A percentile compares a stretch with the other conserved stretches of the same genome.
These are phyloP conservation scores for Rhodotorula graminis DNA, from an alignment of 768 basidiomycete species.

Conservation along the genomic window DNA sequence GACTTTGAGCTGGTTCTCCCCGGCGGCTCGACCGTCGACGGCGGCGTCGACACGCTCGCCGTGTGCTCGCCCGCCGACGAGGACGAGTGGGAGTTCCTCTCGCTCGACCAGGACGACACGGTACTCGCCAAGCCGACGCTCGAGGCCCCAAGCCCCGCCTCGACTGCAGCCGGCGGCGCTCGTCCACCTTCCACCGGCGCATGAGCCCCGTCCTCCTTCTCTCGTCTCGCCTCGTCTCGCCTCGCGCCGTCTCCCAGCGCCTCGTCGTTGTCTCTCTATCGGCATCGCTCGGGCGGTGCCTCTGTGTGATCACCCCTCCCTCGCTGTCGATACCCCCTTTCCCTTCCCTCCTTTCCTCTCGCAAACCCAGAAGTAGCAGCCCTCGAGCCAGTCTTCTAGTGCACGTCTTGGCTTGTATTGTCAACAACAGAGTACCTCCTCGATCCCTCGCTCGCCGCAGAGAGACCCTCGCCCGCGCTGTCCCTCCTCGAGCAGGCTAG, in stretches of 20 bases:
- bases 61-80: not conserved
- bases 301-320: no score
- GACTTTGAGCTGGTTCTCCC: slow-evolving; percentile 9
- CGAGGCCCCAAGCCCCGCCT: no score
- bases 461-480: no score
- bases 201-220: no score
- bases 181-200: no score
- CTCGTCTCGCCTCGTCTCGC: no score
- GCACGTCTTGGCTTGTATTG: not conserved
- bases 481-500: not conserved
- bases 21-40: not conserved
- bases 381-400: no score
- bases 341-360: not conserved
- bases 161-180: not conserved
- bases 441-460: not conserved
- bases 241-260: no score
- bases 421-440: not conserved
- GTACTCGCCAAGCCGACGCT: not conserved
- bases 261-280: no score
- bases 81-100: slow-evolving; percentile 26
- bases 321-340: not conserved
- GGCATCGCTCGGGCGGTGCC: no score
- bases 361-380: not conserved
- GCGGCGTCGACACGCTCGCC: no score
- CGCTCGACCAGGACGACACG: not conserved